Evolutionary conservation across 2,329 filamentous ascomycete genomes (phyloP), one percentile per base, ranked within the genome.

Genomic region (Madurella mycetomatis): DNA sequence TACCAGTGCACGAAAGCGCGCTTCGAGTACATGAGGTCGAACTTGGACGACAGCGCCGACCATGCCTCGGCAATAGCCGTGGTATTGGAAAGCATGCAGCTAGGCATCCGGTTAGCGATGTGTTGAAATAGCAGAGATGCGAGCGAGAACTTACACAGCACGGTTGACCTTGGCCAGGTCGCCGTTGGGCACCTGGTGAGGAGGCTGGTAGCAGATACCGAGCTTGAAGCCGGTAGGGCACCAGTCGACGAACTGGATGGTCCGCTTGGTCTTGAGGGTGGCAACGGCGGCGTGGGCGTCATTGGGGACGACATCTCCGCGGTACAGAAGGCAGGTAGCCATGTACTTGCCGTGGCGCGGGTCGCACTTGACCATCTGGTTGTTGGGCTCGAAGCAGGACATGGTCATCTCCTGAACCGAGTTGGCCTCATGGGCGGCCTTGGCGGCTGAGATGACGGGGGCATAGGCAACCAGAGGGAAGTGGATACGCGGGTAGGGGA

Each of bases 21-120:
- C 88, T 99, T 99, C 75, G 90, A 95, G 86, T 97, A 96, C 94
- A 99, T 99, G 73, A 99, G 90, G 72, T 99, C 94, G 81, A 99
- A 99, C 81, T 99, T 99, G 84, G 87, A 84, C 59, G 91, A 95
- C 62, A 99, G 85, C 64, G 91, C 91, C 61, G 89, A 92, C 94
- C 94, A 99, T 61, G 94, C 94, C 80, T 97, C 92, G 70, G 92
- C 89, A 69, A 99, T 99, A 69, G 94, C 92, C 50, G 94, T 99
- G 67, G 94, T 99, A 84, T 99, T 95, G 78, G 89, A 92, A 61
- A 99, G 82, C 94, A 99, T 97, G 86, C 92, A 96, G 64, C 87
- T 90, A n/a, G 41, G 25, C 2, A 15, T 8, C 9, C 1, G n/a
- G 49, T 64, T 56, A 69, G 64, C 71, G 66, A 60, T 42, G 57